These are phyloP conservation scores for Hygrocybe punicea DNA, from an alignment of 768 basidiomycete species.

Conservation along the genomic window DNA sequence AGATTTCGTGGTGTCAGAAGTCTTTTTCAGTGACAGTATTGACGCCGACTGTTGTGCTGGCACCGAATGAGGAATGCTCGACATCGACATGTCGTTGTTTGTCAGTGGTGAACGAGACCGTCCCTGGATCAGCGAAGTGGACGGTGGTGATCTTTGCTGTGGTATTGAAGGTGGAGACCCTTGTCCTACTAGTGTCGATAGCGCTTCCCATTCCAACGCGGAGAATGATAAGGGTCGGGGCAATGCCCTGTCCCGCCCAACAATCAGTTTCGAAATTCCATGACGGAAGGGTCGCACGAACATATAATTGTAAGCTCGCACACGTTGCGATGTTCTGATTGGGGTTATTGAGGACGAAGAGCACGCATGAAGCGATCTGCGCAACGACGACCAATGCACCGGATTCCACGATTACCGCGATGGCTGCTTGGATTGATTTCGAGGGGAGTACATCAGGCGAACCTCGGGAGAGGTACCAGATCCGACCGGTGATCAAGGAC, in stretches of 20 bases:
- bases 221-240: constrained; percentile 6
- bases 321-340: background rate
- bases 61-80: too few species aligned
- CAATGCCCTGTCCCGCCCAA: background rate
- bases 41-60: too few species aligned
- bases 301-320: background rate
- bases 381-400: background rate
- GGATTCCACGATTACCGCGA: background rate
- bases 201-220: constrained; percentile 4
- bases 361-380: background rate
- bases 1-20: too few species aligned
- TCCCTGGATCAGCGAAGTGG: too few species aligned
- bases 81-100: too few species aligned
- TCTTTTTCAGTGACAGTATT: too few species aligned
- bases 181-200: background rate
- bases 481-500: background rate
- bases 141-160: too few species aligned
- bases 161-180: background rate
- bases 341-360: background rate
- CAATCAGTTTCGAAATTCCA: background rate
- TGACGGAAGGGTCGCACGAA: background rate
- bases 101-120: too few species aligned
- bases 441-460: background rate
- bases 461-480: background rate
- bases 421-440: background rate